A percentile compares a stretch with the other conserved stretches of the same genome.
Conservation (phyloP, 2,329 filamentous ascomycete species). For the Penicillium sp. region DNA sequence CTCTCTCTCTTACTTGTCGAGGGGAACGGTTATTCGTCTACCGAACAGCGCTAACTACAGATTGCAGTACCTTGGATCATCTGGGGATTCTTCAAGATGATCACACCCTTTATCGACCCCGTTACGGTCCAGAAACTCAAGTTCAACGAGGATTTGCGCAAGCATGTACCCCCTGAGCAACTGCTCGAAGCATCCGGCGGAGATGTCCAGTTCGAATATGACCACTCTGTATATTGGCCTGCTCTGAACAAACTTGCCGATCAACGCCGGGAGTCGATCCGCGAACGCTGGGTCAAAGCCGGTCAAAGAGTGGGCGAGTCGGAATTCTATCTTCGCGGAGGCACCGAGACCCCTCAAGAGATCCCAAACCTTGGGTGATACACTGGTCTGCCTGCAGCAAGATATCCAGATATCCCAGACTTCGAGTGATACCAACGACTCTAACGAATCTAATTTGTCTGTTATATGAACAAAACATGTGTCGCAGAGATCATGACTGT, state of each 20-base stretch:
- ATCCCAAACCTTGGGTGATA: too few species aligned
- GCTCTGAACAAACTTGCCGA: slow-evolving; percentile 69
- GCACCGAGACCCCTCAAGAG: slow-evolving; percentile 31
- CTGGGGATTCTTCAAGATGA: slow-evolving; percentile 90
- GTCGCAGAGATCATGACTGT: background rate
- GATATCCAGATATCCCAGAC: too few species aligned
- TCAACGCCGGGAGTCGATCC: slow-evolving; percentile 59
- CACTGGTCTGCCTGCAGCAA: background rate
- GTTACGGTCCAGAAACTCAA: slow-evolving; percentile 91
- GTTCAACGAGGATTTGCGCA: slow-evolving; percentile 87
- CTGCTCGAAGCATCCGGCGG: slow-evolving; percentile 77
- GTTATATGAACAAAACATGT: background rate
- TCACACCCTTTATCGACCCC: slow-evolving; percentile 94
- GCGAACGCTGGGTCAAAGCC: slow-evolving; percentile 70
- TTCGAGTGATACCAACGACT: too few species aligned
- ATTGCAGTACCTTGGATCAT: slow-evolving; percentile 79
- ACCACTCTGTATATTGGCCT: slow-evolving; percentile 86
- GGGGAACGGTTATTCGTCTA: background rate
- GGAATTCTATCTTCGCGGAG: slow-evolving; percentile 84
- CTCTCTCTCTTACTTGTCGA: background rate
- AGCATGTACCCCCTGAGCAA: slow-evolving; percentile 77
- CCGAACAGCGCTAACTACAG: background rate
- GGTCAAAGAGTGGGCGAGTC: slow-evolving; percentile 81
- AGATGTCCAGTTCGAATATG: slow-evolving; percentile 83
- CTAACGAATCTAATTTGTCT: background rate